Conservation (phyloP, 352 stramenopile species). For the Hyaloperonospora arabidopsidis region DNA sequence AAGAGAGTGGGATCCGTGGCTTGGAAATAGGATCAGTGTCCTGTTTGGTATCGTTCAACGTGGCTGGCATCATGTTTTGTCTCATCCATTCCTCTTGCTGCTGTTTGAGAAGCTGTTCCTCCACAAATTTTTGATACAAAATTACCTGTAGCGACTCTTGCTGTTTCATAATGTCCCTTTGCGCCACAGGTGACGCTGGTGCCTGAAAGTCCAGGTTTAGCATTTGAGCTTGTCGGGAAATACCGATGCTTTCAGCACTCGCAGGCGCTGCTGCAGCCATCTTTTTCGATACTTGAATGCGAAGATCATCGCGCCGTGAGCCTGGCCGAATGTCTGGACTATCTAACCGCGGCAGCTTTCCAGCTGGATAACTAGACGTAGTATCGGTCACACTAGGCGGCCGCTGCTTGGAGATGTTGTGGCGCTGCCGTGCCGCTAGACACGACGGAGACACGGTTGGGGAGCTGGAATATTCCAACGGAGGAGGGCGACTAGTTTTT, state of each 20-base stretch:
- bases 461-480: constrained; percentile 30
- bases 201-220: constrained; percentile 32
- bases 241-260: constrained; percentile 1
- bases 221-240: constrained; percentile 5
- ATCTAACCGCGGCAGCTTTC: constrained; percentile 12
- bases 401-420: constrained; percentile 21
- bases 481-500: constrained; percentile 15
- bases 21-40: constrained; percentile 24
- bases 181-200: constrained; percentile 54
- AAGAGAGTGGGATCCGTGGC: constrained; percentile 4
- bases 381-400: constrained; percentile 8
- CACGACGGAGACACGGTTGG: constrained; percentile 25
- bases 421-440: constrained; percentile 17
- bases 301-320: constrained; percentile 47
- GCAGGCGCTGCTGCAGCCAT: constrained; percentile 44
- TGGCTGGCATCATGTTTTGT: constrained; percentile 23
- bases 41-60: constrained; percentile 1
- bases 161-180: constrained; percentile 51
- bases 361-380: constrained; percentile 1
- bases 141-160: constrained; percentile 55
- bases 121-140: constrained; percentile 49
- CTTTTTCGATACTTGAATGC: constrained; percentile 74
- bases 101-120: constrained; percentile 61
- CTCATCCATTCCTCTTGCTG: constrained; percentile 74
- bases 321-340: constrained; percentile 11